Percentiles rank a stretch among this genome's conserved stretches.
These are phyloP conservation scores for Volutella citrinella DNA, from an alignment of 2,329 filamentous ascomycete genomes.

Conservation along the genomic window DNA sequence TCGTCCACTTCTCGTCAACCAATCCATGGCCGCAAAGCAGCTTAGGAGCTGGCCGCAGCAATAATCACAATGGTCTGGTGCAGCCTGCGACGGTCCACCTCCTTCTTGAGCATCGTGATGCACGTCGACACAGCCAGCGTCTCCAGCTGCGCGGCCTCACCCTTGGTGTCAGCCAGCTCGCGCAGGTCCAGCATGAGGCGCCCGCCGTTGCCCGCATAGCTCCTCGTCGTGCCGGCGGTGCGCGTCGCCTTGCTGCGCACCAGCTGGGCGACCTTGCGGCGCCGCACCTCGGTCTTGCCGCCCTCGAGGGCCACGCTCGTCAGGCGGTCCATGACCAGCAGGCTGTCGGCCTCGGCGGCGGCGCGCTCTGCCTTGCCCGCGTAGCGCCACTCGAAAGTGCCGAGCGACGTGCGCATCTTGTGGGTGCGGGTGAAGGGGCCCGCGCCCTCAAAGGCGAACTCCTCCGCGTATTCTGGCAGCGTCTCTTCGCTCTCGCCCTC, in stretches of 20 bases:
- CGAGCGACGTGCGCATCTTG: slow-evolving; percentile 44
- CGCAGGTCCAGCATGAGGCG: slow-evolving; percentile 42
- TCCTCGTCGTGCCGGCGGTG: slow-evolving; percentile 34
- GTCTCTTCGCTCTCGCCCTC: background rate
- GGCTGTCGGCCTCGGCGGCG: slow-evolving; percentile 35
- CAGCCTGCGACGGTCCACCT: slow-evolving; percentile 55
- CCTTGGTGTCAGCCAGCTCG: slow-evolving; percentile 32
- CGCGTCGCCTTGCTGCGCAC: slow-evolving; percentile 39
- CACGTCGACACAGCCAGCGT: slow-evolving; percentile 54
- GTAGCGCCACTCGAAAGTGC: slow-evolving; percentile 57
- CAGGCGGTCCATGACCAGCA: slow-evolving; percentile 51
- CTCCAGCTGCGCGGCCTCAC: slow-evolving; percentile 38
- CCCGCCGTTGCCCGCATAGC: slow-evolving; percentile 49
- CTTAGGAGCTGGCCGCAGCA: slow-evolving; percentile 21
- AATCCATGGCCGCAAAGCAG: too few species aligned
- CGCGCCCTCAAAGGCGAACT: slow-evolving; percentile 26
- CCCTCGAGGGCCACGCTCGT: slow-evolving; percentile 28
- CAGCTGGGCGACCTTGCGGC: slow-evolving; percentile 39
- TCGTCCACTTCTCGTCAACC: background rate
- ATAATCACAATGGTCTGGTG: slow-evolving; percentile 48
- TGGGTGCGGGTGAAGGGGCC: slow-evolving; percentile 46
- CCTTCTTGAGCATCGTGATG: slow-evolving; percentile 62
- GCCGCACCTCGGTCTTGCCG: slow-evolving; percentile 28
- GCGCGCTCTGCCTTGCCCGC: slow-evolving; percentile 43
- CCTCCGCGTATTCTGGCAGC: slow-evolving; percentile 14